phyloP scores from a whole-genome alignment of 2,329 filamentous ascomycete genomes.

The Tolypocladium album region DNA sequence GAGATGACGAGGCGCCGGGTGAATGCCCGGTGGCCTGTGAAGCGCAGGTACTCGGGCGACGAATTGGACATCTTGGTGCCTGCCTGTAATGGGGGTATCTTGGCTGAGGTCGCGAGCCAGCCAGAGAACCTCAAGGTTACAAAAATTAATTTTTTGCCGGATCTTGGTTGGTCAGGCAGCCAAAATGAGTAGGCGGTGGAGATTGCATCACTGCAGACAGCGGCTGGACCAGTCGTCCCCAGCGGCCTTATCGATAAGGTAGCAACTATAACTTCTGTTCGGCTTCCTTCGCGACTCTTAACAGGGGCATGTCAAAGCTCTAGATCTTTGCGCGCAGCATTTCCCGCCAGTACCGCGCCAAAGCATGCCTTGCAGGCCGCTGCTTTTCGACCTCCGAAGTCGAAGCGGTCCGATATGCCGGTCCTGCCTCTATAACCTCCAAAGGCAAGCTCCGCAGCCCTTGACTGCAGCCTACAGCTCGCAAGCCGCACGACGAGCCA shows the following conservation, averaged over 20 bases:
- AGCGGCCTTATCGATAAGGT: conserved; percentile 20
- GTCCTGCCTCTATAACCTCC: conserved; percentile 22
- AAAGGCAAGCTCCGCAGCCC: conserved; percentile 14
- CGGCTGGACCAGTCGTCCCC: neutral
- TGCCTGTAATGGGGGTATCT: neutral
- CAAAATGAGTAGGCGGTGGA: conserved; percentile 19
- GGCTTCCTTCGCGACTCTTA: neutral
- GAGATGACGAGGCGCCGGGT: conserved; percentile 77
- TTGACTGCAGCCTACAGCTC: conserved; percentile 23
- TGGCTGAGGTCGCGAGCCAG: neutral
- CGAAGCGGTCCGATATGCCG: conserved; percentile 25
- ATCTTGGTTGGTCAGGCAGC: neutral
- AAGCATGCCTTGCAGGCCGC: conserved; percentile 24
- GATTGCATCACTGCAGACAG: neutral
- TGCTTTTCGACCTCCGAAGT: conserved; percentile 22
- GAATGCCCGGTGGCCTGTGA: conserved; percentile 77
- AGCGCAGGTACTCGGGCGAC: conserved; percentile 51
- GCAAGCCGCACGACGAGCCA: conserved; percentile 11
- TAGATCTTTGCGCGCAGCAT: neutral
- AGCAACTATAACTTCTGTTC: neutral
- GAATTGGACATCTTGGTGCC: conserved; percentile 23
- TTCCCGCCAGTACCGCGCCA: neutral
- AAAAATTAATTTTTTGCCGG: conserved; percentile 29
- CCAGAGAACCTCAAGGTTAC: neutral
- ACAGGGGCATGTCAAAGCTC: neutral